Evolutionary conservation across 2,329 filamentous ascomycete species (phyloP).

Genomic region (Pseudogymnoascus sp.): DNA sequence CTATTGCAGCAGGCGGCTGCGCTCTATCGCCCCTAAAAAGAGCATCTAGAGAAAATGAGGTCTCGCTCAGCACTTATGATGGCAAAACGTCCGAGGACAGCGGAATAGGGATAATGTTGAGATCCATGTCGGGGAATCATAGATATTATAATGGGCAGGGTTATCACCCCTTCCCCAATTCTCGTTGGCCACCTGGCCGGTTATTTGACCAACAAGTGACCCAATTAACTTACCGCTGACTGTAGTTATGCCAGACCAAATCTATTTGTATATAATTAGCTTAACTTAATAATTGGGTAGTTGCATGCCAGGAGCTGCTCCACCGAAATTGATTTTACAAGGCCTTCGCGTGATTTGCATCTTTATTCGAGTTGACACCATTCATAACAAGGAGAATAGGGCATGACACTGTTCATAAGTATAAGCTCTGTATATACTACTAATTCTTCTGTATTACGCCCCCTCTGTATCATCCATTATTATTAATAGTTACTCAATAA

Average conservation of each 20-base stretch:
- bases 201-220: no score
- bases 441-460: background rate
- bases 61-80: background rate
- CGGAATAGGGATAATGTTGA: background rate
- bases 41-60: background rate
- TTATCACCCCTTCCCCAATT: background rate
- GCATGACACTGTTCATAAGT: background rate
- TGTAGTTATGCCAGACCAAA: no score
- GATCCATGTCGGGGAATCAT: background rate
- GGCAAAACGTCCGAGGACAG: background rate
- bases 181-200: background rate
- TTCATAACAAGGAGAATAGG: background rate
- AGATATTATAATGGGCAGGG: background rate
- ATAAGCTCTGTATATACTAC: background rate
- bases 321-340: no score
- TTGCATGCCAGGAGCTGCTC: no score
- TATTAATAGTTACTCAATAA: slow-evolving; percentile 9
- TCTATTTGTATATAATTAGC: no score
- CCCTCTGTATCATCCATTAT: background rate
- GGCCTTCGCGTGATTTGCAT: no score
- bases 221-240: no score
- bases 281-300: no score
- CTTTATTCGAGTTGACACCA: no score
- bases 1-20: background rate
- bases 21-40: background rate